These are phyloP conservation scores for Exobasidium cylindrosporum DNA, from an alignment of 1,284 basidiomycete species.

Conservation along the genomic window DNA sequence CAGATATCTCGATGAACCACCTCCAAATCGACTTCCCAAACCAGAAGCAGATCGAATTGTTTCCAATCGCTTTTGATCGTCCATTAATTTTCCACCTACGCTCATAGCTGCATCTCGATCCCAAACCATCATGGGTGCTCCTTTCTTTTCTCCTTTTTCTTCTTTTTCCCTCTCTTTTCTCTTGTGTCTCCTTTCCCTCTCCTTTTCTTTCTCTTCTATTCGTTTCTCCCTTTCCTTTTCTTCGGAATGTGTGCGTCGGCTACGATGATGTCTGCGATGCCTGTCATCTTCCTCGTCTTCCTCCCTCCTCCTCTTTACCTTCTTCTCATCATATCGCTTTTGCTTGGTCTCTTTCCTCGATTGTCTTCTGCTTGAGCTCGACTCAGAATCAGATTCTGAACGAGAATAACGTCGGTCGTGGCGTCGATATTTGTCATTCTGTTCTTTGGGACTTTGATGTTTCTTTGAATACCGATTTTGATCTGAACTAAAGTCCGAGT, in stretches of 20 bases:
- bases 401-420: conserved; percentile 2
- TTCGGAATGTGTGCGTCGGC: not conserved
- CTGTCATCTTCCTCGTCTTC: not conserved
- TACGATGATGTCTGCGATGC: not conserved
- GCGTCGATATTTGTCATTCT: not conserved
- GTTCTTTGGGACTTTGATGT: not conserved
- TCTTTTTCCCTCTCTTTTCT: conserved; percentile 11
- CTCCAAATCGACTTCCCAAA: conserved; percentile 6
- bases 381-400: not conserved
- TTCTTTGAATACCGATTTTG: conserved; percentile 3
- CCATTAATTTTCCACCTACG: conserved; percentile 15
- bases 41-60: conserved; percentile 8
- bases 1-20: conserved; percentile 4
- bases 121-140: conserved; percentile 16
- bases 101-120: conserved; percentile 14
- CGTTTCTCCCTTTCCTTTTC: not conserved
- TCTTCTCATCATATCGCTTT: not conserved
- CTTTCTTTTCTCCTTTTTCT: conserved; percentile 17
- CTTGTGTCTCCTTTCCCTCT: conserved; percentile 4
- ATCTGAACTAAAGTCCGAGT: not conserved
- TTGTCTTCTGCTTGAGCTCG: not conserved
- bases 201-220: conserved; percentile 8
- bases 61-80: conserved; percentile 9
- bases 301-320: not conserved
- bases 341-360: not conserved